phyloP scores from a whole-genome alignment of 2,329 filamentous ascomycete species.

The Ramularia collo-cygni region DNA sequence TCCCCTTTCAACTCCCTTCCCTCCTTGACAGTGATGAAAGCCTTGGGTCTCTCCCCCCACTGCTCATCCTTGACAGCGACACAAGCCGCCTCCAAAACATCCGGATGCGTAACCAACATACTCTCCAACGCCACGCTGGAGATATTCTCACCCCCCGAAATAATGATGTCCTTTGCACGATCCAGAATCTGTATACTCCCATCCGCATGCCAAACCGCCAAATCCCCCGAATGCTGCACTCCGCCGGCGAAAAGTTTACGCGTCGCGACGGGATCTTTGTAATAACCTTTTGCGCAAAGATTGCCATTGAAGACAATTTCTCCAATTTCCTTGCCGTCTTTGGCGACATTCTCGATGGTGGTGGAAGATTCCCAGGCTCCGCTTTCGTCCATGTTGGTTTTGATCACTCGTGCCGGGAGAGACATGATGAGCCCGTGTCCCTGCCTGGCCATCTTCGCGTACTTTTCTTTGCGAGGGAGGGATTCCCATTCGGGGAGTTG shows the following conservation, averaged over 20 bases:
- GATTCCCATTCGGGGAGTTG: slow-evolving; percentile 76
- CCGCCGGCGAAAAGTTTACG: slow-evolving; percentile 81
- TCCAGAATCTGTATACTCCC: slow-evolving; percentile 89
- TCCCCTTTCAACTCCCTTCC: slow-evolving; percentile 53
- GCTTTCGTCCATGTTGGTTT: slow-evolving; percentile 57
- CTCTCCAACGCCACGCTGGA: slow-evolving; percentile 86
- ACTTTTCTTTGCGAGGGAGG: slow-evolving; percentile 68
- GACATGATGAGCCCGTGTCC: slow-evolving; percentile 85
- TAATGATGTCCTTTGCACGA: slow-evolving; percentile 95
- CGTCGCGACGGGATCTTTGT: slow-evolving; percentile 81
- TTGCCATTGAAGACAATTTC: slow-evolving; percentile 87
- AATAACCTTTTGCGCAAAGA: slow-evolving; percentile 86
- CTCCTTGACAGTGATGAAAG: slow-evolving; percentile 74
- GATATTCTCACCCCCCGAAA: slow-evolving; percentile 95
- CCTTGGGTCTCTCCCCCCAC: slow-evolving; percentile 96
- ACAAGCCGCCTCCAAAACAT: slow-evolving; percentile 85
- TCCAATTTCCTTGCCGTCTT: slow-evolving; percentile 67
- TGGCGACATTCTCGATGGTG: slow-evolving; percentile 59
- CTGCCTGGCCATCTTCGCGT: slow-evolving; percentile 84
- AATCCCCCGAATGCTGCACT: slow-evolving; percentile 78
- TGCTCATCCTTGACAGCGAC: slow-evolving; percentile 80
- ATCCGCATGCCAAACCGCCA: slow-evolving; percentile 89
- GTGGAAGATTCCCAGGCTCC: slow-evolving; percentile 37
- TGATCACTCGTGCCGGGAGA: slow-evolving; percentile 74
- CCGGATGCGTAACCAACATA: slow-evolving; percentile 80